Evolutionary conservation across 495 filamentous ascomycete genomes (phyloP), one percentile per base, ranked within the genome.

Genomic region (Hamigera avellanea): DNA sequence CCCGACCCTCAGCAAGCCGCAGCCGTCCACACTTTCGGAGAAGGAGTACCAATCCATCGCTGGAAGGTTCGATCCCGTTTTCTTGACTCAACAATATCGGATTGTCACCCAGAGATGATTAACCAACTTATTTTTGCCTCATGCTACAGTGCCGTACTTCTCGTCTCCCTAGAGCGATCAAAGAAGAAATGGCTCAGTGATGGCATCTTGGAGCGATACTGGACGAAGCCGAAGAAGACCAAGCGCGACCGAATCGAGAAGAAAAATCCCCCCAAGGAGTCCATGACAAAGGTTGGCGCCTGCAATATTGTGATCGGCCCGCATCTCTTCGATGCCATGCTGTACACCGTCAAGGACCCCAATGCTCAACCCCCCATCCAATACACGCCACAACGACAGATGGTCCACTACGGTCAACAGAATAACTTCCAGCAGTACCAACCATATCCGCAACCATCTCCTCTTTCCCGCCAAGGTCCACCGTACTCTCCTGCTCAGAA

Each of bases 121-220:
- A 30, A 6, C 12, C 4, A 26, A 26, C 7, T 7, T 7, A 6
- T 30, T 2, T 29, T 17, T 28, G 18, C 37, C 6, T 17, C 6
- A 19, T 43, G 31, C 19, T 44, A 37, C 42, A 95, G 89, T 57
- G 85, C 82, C 33, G 83, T 99, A 6, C 67, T 96, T 33, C 69
- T 79, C 33, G 76, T 83, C 35, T 88, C 93, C 3, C 69, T 99
- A 13, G 67, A 79, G 33, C 75, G 84, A 35, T 96, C 93, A 33
- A 84, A 85, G 37, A 73, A 80, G 45, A 81, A 78, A 74, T 96
- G 93, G 93, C 70, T 86, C 7, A 78, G 69, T 45, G 86, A 93
- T 44, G 81, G 83, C 13, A 78, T 95, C 25, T 83, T 99, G 41
- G 86, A 91, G 42, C 83, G 82, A 46, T 96, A 93, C 57, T 95